These are phyloP conservation scores for Arthrobotrys iridis DNA, from an alignment of 2,329 filamentous ascomycete genomes.

Conservation along the genomic window DNA sequence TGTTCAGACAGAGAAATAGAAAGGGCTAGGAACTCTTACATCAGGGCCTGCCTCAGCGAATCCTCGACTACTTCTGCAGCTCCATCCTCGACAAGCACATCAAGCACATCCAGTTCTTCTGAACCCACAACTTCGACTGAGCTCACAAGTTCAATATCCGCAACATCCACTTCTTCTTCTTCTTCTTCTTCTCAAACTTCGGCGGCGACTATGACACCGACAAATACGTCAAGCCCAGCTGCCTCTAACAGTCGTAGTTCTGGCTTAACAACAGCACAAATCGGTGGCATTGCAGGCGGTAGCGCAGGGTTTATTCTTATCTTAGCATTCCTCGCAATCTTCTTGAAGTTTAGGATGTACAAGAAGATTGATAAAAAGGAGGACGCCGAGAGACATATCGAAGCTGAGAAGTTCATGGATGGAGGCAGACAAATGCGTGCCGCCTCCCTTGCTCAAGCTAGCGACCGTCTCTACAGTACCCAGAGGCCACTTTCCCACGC, in stretches of 20 bases:
- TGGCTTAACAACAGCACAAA: constrained; percentile 27
- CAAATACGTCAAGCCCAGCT: constrained; percentile 13
- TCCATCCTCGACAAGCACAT: constrained; percentile 28
- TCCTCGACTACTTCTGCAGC: constrained; percentile 3
- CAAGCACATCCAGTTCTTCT: constrained; percentile 24
- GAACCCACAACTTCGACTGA: constrained; percentile 10
- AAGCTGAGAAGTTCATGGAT: constrained; percentile 48
- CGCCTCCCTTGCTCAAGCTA: constrained; percentile 30
- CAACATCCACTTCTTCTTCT: background rate
- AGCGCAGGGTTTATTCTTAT: constrained; percentile 25
- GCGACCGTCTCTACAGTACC: constrained; percentile 52
- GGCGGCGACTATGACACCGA: constrained; percentile 1
- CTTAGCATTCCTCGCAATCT: constrained; percentile 1
- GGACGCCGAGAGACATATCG: constrained; percentile 19
- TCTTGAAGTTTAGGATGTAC: constrained; percentile 24
- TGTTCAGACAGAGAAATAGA: constrained; percentile 40
- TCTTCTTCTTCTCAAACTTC: background rate
- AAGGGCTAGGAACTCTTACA: constrained; percentile 14
- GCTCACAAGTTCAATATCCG: background rate
- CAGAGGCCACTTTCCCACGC: constrained; percentile 46
- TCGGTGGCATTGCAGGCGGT: constrained; percentile 44
- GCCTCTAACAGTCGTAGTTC: constrained; percentile 8
- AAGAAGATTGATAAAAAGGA: constrained; percentile 58
- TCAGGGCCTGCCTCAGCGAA: background rate
- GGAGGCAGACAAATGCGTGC: constrained; percentile 51